phyloP scores from a whole-genome alignment of 306 rosid species.

The Cucurbita maxima region DNA sequence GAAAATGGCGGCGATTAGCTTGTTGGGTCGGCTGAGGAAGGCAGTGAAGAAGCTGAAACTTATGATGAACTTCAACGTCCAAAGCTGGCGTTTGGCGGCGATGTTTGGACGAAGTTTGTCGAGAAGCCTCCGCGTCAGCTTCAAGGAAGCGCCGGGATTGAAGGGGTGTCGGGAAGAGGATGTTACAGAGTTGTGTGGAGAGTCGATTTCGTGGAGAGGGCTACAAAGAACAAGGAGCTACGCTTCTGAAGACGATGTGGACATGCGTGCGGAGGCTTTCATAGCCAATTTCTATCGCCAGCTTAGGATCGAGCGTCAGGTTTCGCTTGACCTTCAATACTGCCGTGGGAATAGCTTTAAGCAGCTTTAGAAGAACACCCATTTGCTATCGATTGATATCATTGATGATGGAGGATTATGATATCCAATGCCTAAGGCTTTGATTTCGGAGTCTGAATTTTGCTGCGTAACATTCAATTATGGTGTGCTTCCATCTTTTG shows the following conservation, averaged over 20 bases:
- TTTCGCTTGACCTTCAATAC: conserved; percentile 52
- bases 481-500: not conserved
- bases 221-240: conserved; percentile 45
- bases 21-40: conserved; percentile 31
- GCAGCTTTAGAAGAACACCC: not conserved
- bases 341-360: conserved; percentile 23
- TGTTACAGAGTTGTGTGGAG: conserved; percentile 20
- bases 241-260: conserved; percentile 57
- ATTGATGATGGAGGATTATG: not conserved
- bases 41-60: conserved; percentile 47
- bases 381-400: not conserved
- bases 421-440: not conserved
- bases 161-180: conserved; percentile 6
- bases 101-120: conserved; percentile 22
- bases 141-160: conserved; percentile 44
- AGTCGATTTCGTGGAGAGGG: conserved; percentile 11
- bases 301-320: conserved; percentile 65
- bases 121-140: conserved; percentile 20
- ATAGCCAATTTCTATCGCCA: conserved; percentile 53
- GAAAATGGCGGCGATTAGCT: conserved; percentile 13
- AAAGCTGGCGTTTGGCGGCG: conserved; percentile 37
- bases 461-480: not conserved
- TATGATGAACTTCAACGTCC: conserved; percentile 29
- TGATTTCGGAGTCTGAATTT: not conserved
- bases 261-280: conserved; percentile 54